Conservation (phyloP, 2,329 filamentous ascomycete genomes). For the Ophiostoma sp. region DNA sequence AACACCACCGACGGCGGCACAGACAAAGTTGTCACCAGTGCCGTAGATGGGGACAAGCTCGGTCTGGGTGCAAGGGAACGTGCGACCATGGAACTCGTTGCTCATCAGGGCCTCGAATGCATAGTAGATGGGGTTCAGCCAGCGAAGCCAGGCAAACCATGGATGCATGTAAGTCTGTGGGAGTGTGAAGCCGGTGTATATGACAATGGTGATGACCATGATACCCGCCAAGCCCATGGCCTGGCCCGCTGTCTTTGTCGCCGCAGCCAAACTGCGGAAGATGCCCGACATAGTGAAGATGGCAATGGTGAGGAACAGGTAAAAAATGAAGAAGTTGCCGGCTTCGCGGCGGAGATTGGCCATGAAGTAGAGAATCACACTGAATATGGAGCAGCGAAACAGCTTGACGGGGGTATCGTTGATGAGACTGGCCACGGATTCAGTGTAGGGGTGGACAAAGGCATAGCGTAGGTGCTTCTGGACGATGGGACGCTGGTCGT, state of each 20-base stretch:
- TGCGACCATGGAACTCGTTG: slow-evolving; percentile 70
- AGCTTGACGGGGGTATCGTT: slow-evolving; percentile 83
- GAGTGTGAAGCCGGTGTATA: slow-evolving; percentile 70
- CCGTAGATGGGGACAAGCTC: slow-evolving; percentile 47
- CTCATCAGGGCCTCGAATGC: slow-evolving; percentile 77
- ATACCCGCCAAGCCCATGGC: slow-evolving; percentile 61
- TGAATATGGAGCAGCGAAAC: slow-evolving; percentile 70
- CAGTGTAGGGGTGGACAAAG: slow-evolving; percentile 85
- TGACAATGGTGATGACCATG: slow-evolving; percentile 65
- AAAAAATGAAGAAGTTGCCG: slow-evolving; percentile 81
- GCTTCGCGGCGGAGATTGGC: slow-evolving; percentile 73
- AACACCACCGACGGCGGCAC: slow-evolving; percentile 57
- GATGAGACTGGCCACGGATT: slow-evolving; percentile 81
- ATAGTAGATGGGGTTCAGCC: slow-evolving; percentile 75
- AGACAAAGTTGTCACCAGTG: slow-evolving; percentile 49
- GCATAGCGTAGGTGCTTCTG: slow-evolving; percentile 87
- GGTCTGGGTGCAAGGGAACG: slow-evolving; percentile 54
- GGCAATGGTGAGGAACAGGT: slow-evolving; percentile 71
- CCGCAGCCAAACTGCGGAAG: slow-evolving; percentile 76
- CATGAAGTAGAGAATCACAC: slow-evolving; percentile 83
- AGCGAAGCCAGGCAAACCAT: slow-evolving; percentile 82
- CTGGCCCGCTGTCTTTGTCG: slow-evolving; percentile 68
- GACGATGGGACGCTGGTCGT: slow-evolving; percentile 85
- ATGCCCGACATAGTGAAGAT: slow-evolving; percentile 82
- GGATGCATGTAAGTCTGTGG: slow-evolving; percentile 61